phyloP scores from a whole-genome alignment of 2,329 filamentous ascomycete genomes.

The Samsoniella hepiali region DNA sequence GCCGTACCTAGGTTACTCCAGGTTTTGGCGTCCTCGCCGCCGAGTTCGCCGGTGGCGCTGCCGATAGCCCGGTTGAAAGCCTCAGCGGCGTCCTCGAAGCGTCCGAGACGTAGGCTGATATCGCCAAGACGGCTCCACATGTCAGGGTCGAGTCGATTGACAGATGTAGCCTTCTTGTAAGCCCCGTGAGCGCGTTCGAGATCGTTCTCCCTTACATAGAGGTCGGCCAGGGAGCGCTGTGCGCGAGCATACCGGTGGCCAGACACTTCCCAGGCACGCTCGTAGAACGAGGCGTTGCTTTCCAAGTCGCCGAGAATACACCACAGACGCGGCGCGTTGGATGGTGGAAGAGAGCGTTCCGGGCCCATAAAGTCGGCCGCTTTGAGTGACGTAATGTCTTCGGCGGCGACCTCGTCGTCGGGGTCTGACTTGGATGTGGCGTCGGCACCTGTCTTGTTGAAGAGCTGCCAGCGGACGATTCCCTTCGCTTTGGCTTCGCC shows the following conservation, averaged over 20 bases:
- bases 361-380: constrained; percentile 55
- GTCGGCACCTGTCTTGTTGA: constrained; percentile 54
- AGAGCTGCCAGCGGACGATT: constrained; percentile 76
- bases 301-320: constrained; percentile 94
- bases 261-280: constrained; percentile 85
- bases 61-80: constrained; percentile 81
- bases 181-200: constrained; percentile 69
- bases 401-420: constrained; percentile 48
- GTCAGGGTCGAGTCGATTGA: constrained; percentile 77
- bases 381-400: constrained; percentile 55
- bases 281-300: constrained; percentile 68
- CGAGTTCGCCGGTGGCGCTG: constrained; percentile 54
- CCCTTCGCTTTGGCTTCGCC: constrained; percentile 76
- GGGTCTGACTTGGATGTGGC: constrained; percentile 34
- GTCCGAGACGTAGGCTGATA: constrained; percentile 72
- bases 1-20: constrained; percentile 94
- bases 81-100: constrained; percentile 75
- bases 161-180: constrained; percentile 71
- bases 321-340: constrained; percentile 82
- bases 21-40: constrained; percentile 84
- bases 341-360: constrained; percentile 65
- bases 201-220: constrained; percentile 66
- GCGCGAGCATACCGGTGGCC: constrained; percentile 78
- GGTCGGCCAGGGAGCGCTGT: constrained; percentile 79
- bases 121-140: constrained; percentile 92